Evolutionary conservation across 257 asterid species (phyloP).

Genomic region (Cruciata laevipes): DNA sequence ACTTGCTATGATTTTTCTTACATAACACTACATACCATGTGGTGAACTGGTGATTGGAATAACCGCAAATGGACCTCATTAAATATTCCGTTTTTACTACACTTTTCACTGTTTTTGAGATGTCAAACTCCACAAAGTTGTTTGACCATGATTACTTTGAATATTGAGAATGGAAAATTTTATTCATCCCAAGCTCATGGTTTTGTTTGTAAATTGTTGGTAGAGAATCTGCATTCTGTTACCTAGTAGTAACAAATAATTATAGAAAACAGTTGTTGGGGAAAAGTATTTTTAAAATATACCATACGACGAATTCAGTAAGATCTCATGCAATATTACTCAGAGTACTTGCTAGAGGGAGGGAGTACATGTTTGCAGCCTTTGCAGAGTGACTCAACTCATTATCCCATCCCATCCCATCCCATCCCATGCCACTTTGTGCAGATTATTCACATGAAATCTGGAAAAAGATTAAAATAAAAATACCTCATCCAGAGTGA

Average conservation of each 20-base stretch:
- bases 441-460: not conserved
- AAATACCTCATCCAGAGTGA: not conserved
- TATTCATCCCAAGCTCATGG: slow-evolving; percentile 33
- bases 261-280: too few relatives aligned
- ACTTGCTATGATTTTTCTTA: not conserved
- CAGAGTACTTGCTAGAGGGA: not conserved
- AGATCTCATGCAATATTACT: not conserved
- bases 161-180: slow-evolving; percentile 22
- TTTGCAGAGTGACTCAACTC: not conserved
- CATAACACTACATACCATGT: too few relatives aligned
- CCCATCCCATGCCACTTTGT: slow-evolving; percentile 1
- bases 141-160: slow-evolving; percentile 18
- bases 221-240: not conserved
- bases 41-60: slow-evolving; percentile 1
- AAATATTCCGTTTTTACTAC: not conserved
- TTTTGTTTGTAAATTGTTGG: slow-evolving; percentile 32
- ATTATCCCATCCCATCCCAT: not conserved
- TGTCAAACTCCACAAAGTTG: slow-evolving; percentile 20
- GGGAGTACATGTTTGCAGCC: not conserved
- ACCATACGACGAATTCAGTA: not conserved
- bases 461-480: not conserved
- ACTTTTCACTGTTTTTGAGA: slow-evolving; percentile 25
- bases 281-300: too few relatives aligned
- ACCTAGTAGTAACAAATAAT: too few relatives aligned
- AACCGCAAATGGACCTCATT: slow-evolving; percentile 7